Evolutionary conservation across 1,284 basidiomycete species (phyloP), one percentile per base, ranked within the genome.

Genomic region (Cutaneotrichosporon sp.): DNA sequence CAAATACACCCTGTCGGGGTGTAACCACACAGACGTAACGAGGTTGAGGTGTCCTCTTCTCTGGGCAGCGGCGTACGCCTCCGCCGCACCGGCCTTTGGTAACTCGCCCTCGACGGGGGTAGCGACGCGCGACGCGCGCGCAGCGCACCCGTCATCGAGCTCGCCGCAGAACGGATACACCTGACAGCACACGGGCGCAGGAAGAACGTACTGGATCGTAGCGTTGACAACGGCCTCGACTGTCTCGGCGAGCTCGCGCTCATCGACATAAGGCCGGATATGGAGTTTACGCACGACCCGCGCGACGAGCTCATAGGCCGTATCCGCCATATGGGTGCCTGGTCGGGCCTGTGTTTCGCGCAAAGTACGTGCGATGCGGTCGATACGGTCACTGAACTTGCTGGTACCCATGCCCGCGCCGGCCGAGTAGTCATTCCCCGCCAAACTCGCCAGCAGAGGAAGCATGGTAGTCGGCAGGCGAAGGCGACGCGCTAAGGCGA

Each of bases 371-470:
- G 80, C 80, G 7, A 78, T 75, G 21, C 75, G 72, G 57, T 81
- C 80, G 32, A 81, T 75, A 36, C 72, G 70, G 21, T 78, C 73
- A 2, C 66, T 64, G 2, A 67, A 55, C 18, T 61, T 68, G 31
- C 68, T 67, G 21, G 74, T 68, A 56, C 77, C 76, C 64, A 77
- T 72, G 1, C 69, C 64, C 5, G 72, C 63, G 9, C 65, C 80
- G 31, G 80, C 73, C 0, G 88, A 84, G 73, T 88, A 92, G 77
- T 96, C 93, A 75, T 94, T 95, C 34, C 93, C 93, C 10, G 91
- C 85, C 2, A 96, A 81, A 2, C 91, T 88, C 11, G 89, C 91
- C n/a, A 96, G 83, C 11, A 96, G 84, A 1, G 93, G 91, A 21
- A 96, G 85, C 57, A 92, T 84, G 0, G 87, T 84, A 0, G 86